Conservation (phyloP, 148 eudicot species). For the Hydrangea macrophylla region DNA sequence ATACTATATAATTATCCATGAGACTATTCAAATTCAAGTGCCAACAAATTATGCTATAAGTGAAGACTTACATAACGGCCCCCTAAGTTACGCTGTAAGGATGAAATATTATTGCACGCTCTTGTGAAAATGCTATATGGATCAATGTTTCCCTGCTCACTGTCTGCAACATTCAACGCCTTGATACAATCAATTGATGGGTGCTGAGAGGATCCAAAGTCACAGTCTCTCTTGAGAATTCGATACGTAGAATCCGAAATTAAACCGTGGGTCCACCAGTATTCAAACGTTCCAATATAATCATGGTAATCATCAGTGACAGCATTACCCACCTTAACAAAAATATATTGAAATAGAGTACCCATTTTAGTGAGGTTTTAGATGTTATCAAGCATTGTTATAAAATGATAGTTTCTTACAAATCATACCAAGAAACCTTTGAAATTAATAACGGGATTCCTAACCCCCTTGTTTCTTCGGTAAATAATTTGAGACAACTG, state of each 20-base stretch:
- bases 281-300: conserved; percentile 86
- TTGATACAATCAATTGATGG: conserved; percentile 52
- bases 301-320: conserved; percentile 88
- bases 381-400: neutral
- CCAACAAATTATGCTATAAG: no score
- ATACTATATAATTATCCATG: no score
- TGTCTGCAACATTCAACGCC: conserved; percentile 50
- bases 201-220: conserved; percentile 63
- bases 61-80: conserved; percentile 74
- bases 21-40: no score
- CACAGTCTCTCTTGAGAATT: conserved; percentile 42
- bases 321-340: conserved; percentile 81
- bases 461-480: conserved; percentile 63
- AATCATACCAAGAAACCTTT: conserved; percentile 80
- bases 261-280: conserved; percentile 93
- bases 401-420: neutral
- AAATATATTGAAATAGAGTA: neutral
- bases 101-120: conserved; percentile 49
- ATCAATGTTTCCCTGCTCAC: conserved; percentile 79
- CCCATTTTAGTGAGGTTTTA: neutral
- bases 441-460: conserved; percentile 68
- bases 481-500: conserved; percentile 76
- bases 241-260: conserved; percentile 81
- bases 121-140: conserved; percentile 79
- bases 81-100: conserved; percentile 43